Evolutionary conservation across 495 filamentous ascomycete genomes (phyloP), one percentile per base, ranked within the genome.

Genomic region (Hypomontagnella submonticulosa): DNA sequence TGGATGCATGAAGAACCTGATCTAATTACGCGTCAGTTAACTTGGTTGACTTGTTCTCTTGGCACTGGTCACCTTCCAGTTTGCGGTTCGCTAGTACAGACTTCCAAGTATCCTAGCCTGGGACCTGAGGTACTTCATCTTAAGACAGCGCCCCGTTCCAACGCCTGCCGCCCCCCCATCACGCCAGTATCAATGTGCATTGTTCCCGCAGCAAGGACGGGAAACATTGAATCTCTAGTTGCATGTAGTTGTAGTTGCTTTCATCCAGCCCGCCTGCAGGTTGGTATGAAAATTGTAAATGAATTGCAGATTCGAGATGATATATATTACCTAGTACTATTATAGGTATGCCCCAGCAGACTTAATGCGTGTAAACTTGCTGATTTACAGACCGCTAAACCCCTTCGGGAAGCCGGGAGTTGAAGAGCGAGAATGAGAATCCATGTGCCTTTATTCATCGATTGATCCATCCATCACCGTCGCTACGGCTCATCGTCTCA

Each of bases 351-450:
- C 3, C 6, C 6, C 2, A 3, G 23, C 23, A 2, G 6, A 27
- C 23, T 27, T 27, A 27, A 27, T 27, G 23, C 6, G 6, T 13
- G 18, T 44, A 43, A 13, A 18, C 18, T 11, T 32, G 34, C 8
- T 32, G 11, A 41, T 42, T 13, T 23, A 9, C 20, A 38, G 5
- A 19, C 18, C 19, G n/a, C 56, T 51, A 52, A 40, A n/a, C 63
- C 60, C 1, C 52, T 32, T 64, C 57, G 42, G 60, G 66, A 69
- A 64, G 66, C 43, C 66, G 66, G 66, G 66, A 69, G 66, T 69
- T 64, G 64, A 36, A 43, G 6, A 53, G 60, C 55, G 38, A 69
- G 46, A 56, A 56, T 43, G 6, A 30, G 41, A 50, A 48, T 44
- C 49, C 61, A 57, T 33, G 51, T 40, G 52, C 58, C 23, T 27